A percentile compares a stretch with the other conserved stretches of the same genome.
Conservation (phyloP, 345 rosid species). For the Boechera stricta region DNA sequence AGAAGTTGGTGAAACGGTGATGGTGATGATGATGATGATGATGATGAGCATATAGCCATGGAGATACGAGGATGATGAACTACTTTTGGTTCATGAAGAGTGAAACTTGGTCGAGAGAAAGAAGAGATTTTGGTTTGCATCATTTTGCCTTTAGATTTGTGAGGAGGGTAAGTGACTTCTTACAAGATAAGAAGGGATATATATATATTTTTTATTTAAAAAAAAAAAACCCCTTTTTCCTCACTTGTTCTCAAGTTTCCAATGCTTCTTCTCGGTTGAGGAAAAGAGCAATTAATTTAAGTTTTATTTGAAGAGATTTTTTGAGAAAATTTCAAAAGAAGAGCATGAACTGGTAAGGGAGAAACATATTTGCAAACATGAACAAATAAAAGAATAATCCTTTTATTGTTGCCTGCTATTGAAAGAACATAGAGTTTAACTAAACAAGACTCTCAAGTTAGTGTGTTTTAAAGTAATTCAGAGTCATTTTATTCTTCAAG, state of each 20-base stretch:
- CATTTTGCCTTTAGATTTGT: constrained; percentile 45
- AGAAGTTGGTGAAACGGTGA: constrained; percentile 34
- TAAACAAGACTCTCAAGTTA: constrained; percentile 13
- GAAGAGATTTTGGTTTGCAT: constrained; percentile 46
- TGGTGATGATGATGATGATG: constrained; percentile 40
- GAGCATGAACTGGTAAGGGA: too few relatives aligned
- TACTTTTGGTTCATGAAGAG: constrained; percentile 36
- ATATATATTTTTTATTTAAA: not conserved
- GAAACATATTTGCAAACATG: not conserved
- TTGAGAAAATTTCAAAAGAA: not conserved
- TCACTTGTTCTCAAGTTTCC: not conserved
- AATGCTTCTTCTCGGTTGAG: not conserved
- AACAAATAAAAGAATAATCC: not conserved
- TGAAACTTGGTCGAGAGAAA: constrained; percentile 40
- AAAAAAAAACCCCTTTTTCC: not conserved
- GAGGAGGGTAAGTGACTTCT: constrained; percentile 42
- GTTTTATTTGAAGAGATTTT: not conserved
- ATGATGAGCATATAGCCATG: constrained; percentile 27
- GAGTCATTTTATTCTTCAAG: constrained; percentile 64
- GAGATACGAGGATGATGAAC: constrained; percentile 43
- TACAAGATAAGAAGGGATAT: constrained; percentile 29
- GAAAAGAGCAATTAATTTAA: constrained; percentile 7
- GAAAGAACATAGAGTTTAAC: constrained; percentile 20
- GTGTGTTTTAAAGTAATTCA: not conserved
- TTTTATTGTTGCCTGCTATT: not conserved